Base-by-base conservation (phyloP, 2,329 filamentous ascomycete genomes). In the Nigrospora oryzae region DNA sequence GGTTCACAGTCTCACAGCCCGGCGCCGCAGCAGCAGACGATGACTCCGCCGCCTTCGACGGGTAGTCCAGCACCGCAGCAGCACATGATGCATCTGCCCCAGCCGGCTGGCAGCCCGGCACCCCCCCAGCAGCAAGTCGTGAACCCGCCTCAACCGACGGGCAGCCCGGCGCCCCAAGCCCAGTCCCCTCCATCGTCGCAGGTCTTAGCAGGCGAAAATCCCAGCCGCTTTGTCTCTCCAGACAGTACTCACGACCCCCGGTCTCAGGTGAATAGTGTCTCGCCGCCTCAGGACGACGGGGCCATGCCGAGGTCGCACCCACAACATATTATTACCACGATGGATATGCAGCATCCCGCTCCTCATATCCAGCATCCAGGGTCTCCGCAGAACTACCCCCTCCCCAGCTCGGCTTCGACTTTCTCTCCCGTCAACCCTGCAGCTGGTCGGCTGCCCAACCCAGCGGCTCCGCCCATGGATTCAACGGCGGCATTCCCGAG, bases 321-420 rank as follows among this genome's bases (percentile, higher is more conserved):
- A 14, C 53, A 55, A 33, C 54, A 58, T 33, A 51, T 56, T 36
- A 50, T 48, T 7, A 51, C 52, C 3, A 46, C 51, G 11, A 49
- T 57, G 43, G 48, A 38, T 35, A 45, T 44, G 43, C n/a, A 38
- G 14, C 35, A 49, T 14, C 44, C 51, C 1, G 33, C 43, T 5
- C 33, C 32, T 11, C 38, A 42, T 17, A 36, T 43, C 5, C 42
- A 42, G 13, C 50, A 53, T 14, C 43, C 47, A 3, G 44, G 40
- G 11, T 38, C 41, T 11, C 43, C 51, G 14, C 49, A 49, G n/a
- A 49, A 46, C 16, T 35, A 40, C 14, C 40, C 45, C n/a, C 40
- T 45, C 14, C 37, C 44, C 17, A 44, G 47, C 14, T 46, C 47
- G 5, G 47, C 47, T 2, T 16, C 31, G 14, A 42, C 47, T 13